Evolutionary conservation across 2,329 filamentous ascomycete genomes (phyloP), one percentile per base, ranked within the genome.

Genomic region (Tolypocladium sp.): DNA sequence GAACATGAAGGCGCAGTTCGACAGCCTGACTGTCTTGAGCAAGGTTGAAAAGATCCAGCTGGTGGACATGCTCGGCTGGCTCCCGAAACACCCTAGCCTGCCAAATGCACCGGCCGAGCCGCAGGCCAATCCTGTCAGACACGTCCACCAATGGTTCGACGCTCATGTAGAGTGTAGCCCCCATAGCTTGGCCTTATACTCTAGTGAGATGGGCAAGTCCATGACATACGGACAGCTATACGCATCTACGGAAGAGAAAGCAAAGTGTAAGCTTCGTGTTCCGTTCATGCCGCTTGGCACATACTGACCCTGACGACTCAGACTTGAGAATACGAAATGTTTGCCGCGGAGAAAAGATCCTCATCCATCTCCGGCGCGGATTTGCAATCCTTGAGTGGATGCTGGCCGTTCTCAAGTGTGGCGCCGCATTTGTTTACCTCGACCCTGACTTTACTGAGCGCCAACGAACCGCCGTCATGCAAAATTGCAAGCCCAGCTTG

Each of bases 101-200:
- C 57, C 57, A 35, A 37, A n/a, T 2, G 17, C 30, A 9, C 30
- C 57, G 20, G 33, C 35, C 10, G 17, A 27, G 30, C 27, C 41
- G 7, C 33, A 56, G 53, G 46, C n/a, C 20, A 59, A 59, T 35
- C 59, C 59, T 4, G 38, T 57, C 17, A 42, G 25, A 8, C 59
- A 59, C 37, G 52, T 61, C 20, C 59, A 61, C 44, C 57, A 61
- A 12, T 61, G 57, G 57, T 59, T 61, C 25, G 57, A 61, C 42
- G 59, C 57, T 15, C 59, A 61, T 44, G 59, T 54, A 13, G 22
- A 56, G 12, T 56, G 40, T 15, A 53, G n/a, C n/a, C 53, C 59
- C 4, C 5, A 44, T 22, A 52, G n/a, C 8, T 20, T 56, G 17
- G 56, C 56, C 6, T 15, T 60, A 12, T 42, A 41, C 25, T 58